phyloP scores from a whole-genome alignment of 2,329 filamentous ascomycete genomes.

The Exutisphaerella laricina region DNA sequence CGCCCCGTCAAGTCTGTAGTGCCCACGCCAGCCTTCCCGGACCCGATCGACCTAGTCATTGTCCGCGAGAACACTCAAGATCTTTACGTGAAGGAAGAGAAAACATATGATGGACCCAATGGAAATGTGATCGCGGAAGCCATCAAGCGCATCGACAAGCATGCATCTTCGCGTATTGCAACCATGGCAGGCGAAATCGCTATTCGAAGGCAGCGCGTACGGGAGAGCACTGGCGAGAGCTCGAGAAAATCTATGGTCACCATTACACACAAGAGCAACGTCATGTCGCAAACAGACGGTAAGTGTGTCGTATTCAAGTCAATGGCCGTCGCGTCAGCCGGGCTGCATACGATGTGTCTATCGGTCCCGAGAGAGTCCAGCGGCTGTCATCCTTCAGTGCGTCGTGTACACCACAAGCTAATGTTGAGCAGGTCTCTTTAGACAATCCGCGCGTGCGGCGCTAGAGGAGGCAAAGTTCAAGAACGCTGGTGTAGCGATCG shows the following conservation, averaged over 20 bases:
- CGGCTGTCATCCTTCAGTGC: too few species aligned
- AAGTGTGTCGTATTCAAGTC: too few species aligned
- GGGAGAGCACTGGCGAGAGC: constrained; percentile 54
- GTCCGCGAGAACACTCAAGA: constrained; percentile 99
- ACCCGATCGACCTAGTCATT: constrained; percentile 84
- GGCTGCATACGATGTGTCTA: too few species aligned
- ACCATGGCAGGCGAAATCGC: constrained; percentile 94
- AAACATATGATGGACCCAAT: constrained; percentile 66
- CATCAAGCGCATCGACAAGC: constrained; percentile 92
- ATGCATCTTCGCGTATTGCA: constrained; percentile 78
- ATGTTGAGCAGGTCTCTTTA: too few species aligned
- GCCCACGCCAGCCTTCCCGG: constrained; percentile 54
- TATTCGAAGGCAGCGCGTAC: constrained; percentile 73
- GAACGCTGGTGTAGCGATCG: constrained; percentile 55
- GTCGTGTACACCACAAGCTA: too few species aligned
- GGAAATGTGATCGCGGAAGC: constrained; percentile 80
- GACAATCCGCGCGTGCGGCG: constrained; percentile 67
- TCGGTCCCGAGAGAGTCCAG: too few species aligned
- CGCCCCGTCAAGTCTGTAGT: constrained; percentile 81
- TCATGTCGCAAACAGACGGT: constrained; percentile 94
- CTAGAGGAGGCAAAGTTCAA: constrained; percentile 62
- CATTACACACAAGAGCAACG: constrained; percentile 98
- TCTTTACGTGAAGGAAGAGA: constrained; percentile 95
- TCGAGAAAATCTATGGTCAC: constrained; percentile 73
- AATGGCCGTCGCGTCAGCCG: too few species aligned